Evolutionary conservation across 1,139 yeast genomes (phyloP), one percentile per base, ranked within the genome.

Genomic region (Geotrichum restrictum): DNA sequence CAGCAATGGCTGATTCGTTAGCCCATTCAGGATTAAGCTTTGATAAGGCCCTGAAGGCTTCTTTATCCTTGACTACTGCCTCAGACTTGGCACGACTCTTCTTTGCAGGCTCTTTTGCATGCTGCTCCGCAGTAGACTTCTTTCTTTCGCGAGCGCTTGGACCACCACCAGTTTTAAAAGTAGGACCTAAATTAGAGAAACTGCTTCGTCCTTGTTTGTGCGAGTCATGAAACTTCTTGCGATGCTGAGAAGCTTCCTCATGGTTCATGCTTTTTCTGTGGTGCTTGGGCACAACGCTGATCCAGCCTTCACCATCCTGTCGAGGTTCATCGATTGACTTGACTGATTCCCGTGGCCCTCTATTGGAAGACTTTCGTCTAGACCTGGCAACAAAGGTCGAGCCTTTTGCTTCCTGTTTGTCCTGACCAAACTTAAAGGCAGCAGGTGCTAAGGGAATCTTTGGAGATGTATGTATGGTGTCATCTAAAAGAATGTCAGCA

Each of bases 231-330:
- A 49, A 45, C 22, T 52, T 51, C 51, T 53, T 55, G 37, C 58
- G 57, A 22, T 49, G 51, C 11, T 44, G 46, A 21, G 22, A 41
- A 13, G 46, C 53, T 10, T 54, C 55, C 8, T 51, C 57, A 24
- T 49, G 51, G 46, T 48, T 54, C 40, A 54, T 51, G 40, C 54
- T 59, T 53, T 51, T 55, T 50, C 51, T 48, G 41, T 31, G 54
- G 44, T 60, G 59, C 48, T 61, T 60, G n/a, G 62, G 59, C 14
- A 56, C 60, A 14, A 67, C 71, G 19, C 63, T 60, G 52, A 61
- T 64, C 71, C 71, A 68, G 24, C 70, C 71, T 27, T 63, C 69
- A 32, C 63, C 67, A 13, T 57, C 67, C 36, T 53, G 66, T 18
- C 54, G 64, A 29, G 24, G 13, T 19, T n/a, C 31, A 11, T 34